Percentiles rank a stretch among this genome's conserved stretches.
Evolutionary conservation across 768 basidiomycete species (phyloP).

Genomic region (Tricholoma furcatifolium): DNA sequence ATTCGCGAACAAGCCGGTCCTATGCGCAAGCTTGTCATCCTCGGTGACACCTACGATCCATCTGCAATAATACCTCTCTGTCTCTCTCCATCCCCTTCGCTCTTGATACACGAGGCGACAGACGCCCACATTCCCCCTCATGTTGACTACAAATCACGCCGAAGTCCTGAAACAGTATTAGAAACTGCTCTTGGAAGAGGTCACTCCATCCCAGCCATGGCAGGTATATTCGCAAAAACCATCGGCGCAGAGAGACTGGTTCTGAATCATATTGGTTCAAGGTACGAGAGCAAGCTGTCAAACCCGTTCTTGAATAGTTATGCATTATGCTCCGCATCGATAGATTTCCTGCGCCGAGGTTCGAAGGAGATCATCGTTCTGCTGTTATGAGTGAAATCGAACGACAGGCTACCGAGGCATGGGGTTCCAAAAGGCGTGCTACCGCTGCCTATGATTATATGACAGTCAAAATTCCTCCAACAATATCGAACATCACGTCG

Average conservation of each 20-base stretch:
- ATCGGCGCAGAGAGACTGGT: constrained; percentile 61
- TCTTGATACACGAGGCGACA: constrained; percentile 87
- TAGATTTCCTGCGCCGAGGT: constrained; percentile 55
- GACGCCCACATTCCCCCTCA: constrained; percentile 64
- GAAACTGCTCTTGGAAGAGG: constrained; percentile 62
- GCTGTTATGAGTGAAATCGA: constrained; percentile 60
- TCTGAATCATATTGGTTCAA: constrained; percentile 75
- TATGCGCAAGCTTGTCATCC: constrained; percentile 65
- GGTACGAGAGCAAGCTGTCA: constrained; percentile 38
- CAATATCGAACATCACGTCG: not conserved
- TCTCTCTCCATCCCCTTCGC: constrained; percentile 44
- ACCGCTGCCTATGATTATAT: constrained; percentile 60
- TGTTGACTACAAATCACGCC: constrained; percentile 49
- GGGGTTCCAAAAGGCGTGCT: constrained; percentile 45
- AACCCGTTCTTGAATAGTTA: not conserved
- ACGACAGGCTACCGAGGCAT: constrained; percentile 59
- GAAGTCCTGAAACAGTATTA: constrained; percentile 38
- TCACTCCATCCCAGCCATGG: constrained; percentile 79
- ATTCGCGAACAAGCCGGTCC: constrained; percentile 54
- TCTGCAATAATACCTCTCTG: constrained; percentile 58
- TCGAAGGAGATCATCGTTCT: constrained; percentile 34
- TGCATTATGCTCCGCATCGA: constrained; percentile 7
- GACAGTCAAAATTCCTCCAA: constrained; percentile 38
- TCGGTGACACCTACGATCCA: constrained; percentile 78
- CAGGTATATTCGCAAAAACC: constrained; percentile 67